Conservation (phyloP, 108 stramenopile genomes). For the Schizochytrium sp. region DNA sequence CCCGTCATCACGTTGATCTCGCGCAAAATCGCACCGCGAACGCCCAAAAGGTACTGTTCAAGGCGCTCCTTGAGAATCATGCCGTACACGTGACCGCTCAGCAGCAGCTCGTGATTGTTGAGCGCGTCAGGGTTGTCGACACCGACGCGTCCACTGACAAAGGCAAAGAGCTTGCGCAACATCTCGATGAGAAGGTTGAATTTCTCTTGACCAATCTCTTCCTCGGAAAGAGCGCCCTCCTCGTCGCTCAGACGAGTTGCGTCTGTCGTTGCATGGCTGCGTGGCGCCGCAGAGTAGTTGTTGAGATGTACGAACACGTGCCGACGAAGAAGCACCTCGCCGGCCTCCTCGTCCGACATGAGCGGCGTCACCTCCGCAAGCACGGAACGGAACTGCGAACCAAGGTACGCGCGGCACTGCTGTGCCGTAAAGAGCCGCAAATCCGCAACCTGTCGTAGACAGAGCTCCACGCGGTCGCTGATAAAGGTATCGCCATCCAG, state of each 20-base stretch:
- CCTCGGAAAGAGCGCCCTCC: background rate
- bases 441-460: constrained; percentile 75
- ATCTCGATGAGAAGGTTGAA: constrained; percentile 73
- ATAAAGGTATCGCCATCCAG: constrained; percentile 75
- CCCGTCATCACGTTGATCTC: constrained; percentile 39
- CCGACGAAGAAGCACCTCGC: constrained; percentile 72
- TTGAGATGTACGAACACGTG: constrained; percentile 37
- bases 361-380: constrained; percentile 59
- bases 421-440: constrained; percentile 70
- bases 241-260: background rate
- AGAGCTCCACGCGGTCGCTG: constrained; percentile 73
- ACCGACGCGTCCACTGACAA: constrained; percentile 81
- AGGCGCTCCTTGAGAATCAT: constrained; percentile 91
- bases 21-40: constrained; percentile 60
- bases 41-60: constrained; percentile 66
- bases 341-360: constrained; percentile 71
- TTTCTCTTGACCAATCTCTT: constrained; percentile 74
- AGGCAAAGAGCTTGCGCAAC: constrained; percentile 80
- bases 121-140: constrained; percentile 93
- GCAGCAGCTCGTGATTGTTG: constrained; percentile 84
- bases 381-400: constrained; percentile 68
- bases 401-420: constrained; percentile 79
- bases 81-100: constrained; percentile 77
- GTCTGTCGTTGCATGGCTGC: too few species aligned
- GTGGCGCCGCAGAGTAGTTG: background rate